A percentile compares a stretch with the other conserved stretches of the same genome.
Conservation (phyloP, 495 filamentous ascomycete genomes). For the Penicillium macrosclerotiorum region DNA sequence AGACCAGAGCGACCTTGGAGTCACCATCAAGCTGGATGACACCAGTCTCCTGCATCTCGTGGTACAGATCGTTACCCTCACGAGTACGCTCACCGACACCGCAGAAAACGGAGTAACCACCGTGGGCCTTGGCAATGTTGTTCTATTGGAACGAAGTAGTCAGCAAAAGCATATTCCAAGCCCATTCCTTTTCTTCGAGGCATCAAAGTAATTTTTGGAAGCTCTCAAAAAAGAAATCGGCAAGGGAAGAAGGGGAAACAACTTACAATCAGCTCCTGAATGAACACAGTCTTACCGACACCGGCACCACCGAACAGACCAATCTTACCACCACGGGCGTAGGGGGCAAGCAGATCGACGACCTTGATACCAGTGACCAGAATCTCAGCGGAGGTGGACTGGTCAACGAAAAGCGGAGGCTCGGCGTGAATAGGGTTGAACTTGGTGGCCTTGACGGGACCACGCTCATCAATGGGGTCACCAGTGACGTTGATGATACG, state of each 20-base stretch:
- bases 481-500: conserved; percentile 99
- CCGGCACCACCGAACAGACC: conserved; percentile 99
- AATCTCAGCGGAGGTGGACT: conserved; percentile 94
- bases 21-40: conserved; percentile 99
- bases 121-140: conserved; percentile 99
- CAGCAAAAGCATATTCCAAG: background rate
- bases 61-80: conserved; percentile 99
- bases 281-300: conserved; percentile 99
- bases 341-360: conserved; percentile 95
- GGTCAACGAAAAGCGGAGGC: conserved; percentile 83
- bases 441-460: conserved; percentile 91
- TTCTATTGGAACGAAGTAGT: conserved; percentile 52
- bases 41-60: conserved; percentile 99
- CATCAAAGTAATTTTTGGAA: too few species aligned
- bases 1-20: conserved; percentile 98
- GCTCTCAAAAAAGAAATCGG: background rate
- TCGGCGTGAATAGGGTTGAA: conserved; percentile 90
- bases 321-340: conserved; percentile 99
- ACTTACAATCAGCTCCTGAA: conserved; percentile 94
- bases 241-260: conserved; percentile 3
- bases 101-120: conserved; percentile 99
- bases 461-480: conserved; percentile 99
- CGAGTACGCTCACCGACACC: conserved; percentile 99
- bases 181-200: too few species aligned
- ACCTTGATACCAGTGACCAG: conserved; percentile 99